Base-by-base conservation (phyloP, 2,329 filamentous ascomycete genomes). In the Fusarium sp. region DNA sequence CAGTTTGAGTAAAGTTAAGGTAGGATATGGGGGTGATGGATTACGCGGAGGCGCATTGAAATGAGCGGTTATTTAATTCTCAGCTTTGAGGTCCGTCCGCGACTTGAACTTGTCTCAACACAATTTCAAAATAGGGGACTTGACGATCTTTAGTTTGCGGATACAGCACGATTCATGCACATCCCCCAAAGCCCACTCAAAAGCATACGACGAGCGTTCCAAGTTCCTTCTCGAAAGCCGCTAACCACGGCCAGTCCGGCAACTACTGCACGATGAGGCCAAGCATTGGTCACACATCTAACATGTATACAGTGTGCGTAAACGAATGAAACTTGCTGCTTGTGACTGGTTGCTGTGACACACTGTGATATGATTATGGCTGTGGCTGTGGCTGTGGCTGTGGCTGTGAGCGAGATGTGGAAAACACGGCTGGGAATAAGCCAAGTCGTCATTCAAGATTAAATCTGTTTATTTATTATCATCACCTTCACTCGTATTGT, bases 241-340 rank as follows among this genome's bases (percentile, higher is more conserved):
- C 64, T 64, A 70, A 53, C 36, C 51, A 61, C 67, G 68, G 68
- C 47, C 62, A 42, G 59, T 15, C 68, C 68, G 68, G 68, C 68
- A 68, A 47, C 68, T 71, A 71, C 68, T 70, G 68, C 66, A 70
- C 64, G 60, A 70, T 62, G 64, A 68, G 62, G 44, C 61, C 57
- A 65, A 53, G 53, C 41, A 45, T 36, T 51, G 28, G 12, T 36
- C 19, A 3, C 31, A 50, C 24, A 64, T 69, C 66, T 53, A 70
- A 3, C 31, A 50, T 26, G 65, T 69, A 67, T 53, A 70, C 68
- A 69, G 68, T 70, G 65, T 39, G 44, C n/a, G n/a, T 15, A 7
- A 6, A 3, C 38, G 4, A 45, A 43, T n/a, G 24, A 11, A 19
- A 12, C 15, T 7, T 3, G 43, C 38, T 29, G 54, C 7, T 8